Evolutionary conservation across 495 filamentous ascomycete species (phyloP), one percentile per base, ranked within the genome.

Genomic region (Bacidia gigantensis): DNA sequence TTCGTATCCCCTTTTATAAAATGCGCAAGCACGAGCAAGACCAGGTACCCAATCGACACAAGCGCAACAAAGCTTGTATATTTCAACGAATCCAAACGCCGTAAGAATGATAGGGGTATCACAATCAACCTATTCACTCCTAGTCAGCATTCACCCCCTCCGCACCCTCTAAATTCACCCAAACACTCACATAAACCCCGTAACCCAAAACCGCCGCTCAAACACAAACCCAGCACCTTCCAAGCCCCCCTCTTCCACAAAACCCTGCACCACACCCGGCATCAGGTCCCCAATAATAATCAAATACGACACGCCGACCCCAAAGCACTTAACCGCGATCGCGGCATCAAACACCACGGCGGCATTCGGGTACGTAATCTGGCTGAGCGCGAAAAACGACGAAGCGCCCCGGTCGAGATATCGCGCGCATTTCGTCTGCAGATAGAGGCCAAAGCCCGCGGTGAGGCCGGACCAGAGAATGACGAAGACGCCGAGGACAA

Each of bases 241-340:
- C 73, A 46, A 74, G 0, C 74, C 78, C 3, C 72, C 74, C 40
- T 72, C 69, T 44, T 82, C 78, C 45, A 68, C 72, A 63, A 89
- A 84, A 1, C 88, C 89, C 61, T 77, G 69, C 0, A 92, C 80
- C 9, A 98, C 92, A 2, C 86, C 92, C 1, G 93, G 92, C 92
- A 98, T 98, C 57, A 98, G 72, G 62, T 98, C 92, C 17, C 92
- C 92, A 58, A 98, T 97, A 58, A 98, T 95, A 56, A 97, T 98
- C 58, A 98, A 78, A 66, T 98, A 98, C 63, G 88, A 94, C 40
- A 97, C 84, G 7, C 84, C 93, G 17, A 98, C 92, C 51, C 83
- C 92, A 67, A 97, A 97, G 64, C 92, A 98, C 62, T 98, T 98
- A 62, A 98, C 86, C 5, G 90, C 87, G 61, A 98, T 98, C 0